Evolutionary conservation across 2,329 filamentous ascomycete species (phyloP).

Genomic region (Sarocladium strictum): DNA sequence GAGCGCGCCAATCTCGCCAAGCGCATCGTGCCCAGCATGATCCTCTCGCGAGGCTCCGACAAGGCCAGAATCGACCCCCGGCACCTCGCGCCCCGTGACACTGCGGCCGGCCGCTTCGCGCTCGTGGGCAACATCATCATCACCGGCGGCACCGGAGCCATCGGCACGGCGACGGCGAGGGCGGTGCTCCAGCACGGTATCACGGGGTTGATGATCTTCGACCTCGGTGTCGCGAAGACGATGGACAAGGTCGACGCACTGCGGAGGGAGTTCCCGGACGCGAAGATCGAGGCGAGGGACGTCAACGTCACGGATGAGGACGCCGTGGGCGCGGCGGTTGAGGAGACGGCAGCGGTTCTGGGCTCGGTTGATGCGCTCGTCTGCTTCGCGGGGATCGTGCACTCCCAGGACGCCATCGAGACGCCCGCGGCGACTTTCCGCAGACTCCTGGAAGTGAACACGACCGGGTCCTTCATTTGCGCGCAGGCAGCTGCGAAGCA

Average conservation of each 20-base stretch:
- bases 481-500: conserved; percentile 55
- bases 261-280: conserved; percentile 15
- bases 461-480: conserved; percentile 63
- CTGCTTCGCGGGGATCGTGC: conserved; percentile 56
- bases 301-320: conserved; percentile 17
- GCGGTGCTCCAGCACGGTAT: conserved; percentile 66
- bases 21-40: conserved; percentile 21
- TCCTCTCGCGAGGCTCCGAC: conserved; percentile 14
- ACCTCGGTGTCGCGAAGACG: conserved; percentile 36
- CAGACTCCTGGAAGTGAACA: conserved; percentile 63
- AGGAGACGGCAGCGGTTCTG: conserved; percentile 8
- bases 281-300: conserved; percentile 10
- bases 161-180: conserved; percentile 5
- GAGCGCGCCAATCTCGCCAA: conserved; percentile 17
- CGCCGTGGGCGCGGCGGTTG: conserved; percentile 13
- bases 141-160: conserved; percentile 51
- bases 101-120: conserved; percentile 22
- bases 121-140: conserved; percentile 23
- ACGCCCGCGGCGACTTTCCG: conserved; percentile 55
- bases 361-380: conserved; percentile 19
- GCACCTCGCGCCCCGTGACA: conserved; percentile 9
- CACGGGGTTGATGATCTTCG: conserved; percentile 52
- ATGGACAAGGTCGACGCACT: conserved; percentile 11
- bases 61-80: not conserved
- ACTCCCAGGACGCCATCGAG: conserved; percentile 54